Evolutionary conservation across 352 stramenopile species (phyloP).

Genomic region (Phytopythium helicoides): DNA sequence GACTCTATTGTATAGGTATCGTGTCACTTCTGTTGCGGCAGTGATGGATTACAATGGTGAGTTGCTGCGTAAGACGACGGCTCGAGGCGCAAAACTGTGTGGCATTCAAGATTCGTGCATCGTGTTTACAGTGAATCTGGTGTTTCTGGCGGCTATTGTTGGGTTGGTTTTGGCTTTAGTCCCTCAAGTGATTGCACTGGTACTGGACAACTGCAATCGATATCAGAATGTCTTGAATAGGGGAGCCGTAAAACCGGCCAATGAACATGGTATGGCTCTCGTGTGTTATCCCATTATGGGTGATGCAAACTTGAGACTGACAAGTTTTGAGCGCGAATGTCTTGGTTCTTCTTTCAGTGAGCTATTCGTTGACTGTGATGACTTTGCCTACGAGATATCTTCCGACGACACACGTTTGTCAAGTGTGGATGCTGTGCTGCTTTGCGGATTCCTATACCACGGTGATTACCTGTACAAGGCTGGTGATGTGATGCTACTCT

Average conservation of each 20-base stretch:
- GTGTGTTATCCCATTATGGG: too few relatives aligned
- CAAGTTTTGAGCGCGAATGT: constrained; percentile 18
- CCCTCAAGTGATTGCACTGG: constrained; percentile 4
- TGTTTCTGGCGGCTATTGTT: constrained; percentile 16
- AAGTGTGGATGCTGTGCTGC: constrained; percentile 10
- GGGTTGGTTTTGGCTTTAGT: constrained; percentile 13
- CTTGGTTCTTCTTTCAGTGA: constrained; percentile 11
- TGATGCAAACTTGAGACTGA: too few relatives aligned
- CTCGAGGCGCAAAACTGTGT: constrained; percentile 16
- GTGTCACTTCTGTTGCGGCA: constrained; percentile 7
- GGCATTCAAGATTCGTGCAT: constrained; percentile 22
- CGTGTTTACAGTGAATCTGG: constrained; percentile 22
- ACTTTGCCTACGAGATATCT: constrained; percentile 17
- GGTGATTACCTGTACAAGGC: constrained; percentile 18
- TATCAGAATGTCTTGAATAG: too few relatives aligned
- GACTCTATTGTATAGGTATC: constrained; percentile 8
- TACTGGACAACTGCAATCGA: constrained; percentile 1
- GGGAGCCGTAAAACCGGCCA: too few relatives aligned
- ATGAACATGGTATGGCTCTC: too few relatives aligned
- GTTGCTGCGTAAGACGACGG: constrained; percentile 15
- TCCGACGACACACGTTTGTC: constrained; percentile 8
- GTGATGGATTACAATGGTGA: constrained; percentile 18
- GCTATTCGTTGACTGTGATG: constrained; percentile 17
- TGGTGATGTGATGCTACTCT: constrained; percentile 10
- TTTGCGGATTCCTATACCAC: constrained; percentile 16